phyloP scores from a whole-genome alignment of 805 yeast species.

The Metschnikowia lachancei region DNA sequence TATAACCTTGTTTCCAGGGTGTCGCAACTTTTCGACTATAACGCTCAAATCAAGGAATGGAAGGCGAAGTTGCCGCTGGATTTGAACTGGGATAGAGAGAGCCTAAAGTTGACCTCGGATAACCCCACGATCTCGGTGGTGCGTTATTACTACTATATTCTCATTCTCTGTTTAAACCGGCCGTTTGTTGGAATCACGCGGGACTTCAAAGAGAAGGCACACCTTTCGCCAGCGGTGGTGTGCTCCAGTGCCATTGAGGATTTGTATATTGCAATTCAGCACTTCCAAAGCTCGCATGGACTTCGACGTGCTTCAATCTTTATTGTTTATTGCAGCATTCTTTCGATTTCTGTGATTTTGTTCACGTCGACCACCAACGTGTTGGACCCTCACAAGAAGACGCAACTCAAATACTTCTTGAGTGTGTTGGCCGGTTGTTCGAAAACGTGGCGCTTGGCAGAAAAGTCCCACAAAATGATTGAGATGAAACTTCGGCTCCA shows the following conservation, averaged over 20 bases:
- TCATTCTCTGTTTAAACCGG: constrained; percentile 55
- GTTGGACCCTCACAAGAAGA: constrained; percentile 26
- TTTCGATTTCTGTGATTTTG: constrained; percentile 43
- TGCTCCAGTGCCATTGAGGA: constrained; percentile 44
- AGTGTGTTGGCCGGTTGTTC: constrained; percentile 41
- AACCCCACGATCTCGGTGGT: constrained; percentile 55
- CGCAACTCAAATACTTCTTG: constrained; percentile 39
- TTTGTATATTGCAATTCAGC: constrained; percentile 35
- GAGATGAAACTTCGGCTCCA: constrained; percentile 31
- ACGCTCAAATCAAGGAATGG: constrained; percentile 53
- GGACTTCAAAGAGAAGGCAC: constrained; percentile 15
- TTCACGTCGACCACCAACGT: constrained; percentile 31
- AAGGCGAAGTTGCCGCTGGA: constrained; percentile 46
- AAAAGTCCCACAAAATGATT: constrained; percentile 43
- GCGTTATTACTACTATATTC: constrained; percentile 56
- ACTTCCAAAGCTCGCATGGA: constrained; percentile 41
- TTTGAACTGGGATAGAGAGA: constrained; percentile 46
- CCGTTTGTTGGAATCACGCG: constrained; percentile 49
- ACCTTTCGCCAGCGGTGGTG: constrained; percentile 32
- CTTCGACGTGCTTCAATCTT: constrained; percentile 43
- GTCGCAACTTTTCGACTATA: constrained; percentile 44
- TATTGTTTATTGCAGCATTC: constrained; percentile 47
- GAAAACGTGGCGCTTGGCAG: constrained; percentile 47
- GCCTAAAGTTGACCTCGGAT: constrained; percentile 42
- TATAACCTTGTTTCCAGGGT: constrained; percentile 41